Evolutionary conservation across 176 grass and related monocot species (phyloP).

Genomic region (Ensete ventricosum): DNA sequence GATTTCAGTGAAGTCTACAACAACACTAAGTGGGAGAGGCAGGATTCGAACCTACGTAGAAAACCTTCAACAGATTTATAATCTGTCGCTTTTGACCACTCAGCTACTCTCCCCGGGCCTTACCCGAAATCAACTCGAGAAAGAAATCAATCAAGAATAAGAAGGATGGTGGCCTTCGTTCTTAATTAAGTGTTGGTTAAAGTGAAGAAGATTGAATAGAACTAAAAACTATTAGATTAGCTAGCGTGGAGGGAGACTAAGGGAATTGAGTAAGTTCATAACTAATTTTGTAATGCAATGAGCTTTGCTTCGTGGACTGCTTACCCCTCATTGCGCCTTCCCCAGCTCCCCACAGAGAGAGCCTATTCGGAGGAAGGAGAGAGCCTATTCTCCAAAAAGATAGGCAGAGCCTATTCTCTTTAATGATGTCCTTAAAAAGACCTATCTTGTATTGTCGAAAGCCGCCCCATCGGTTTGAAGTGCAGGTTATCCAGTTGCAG

Average conservation of each 20-base stretch:
- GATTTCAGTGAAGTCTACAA: no score
- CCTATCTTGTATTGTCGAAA: no score
- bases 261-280: not conserved
- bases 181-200: not conserved
- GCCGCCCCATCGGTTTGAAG: no score
- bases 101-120: not conserved
- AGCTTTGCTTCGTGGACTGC: not conserved
- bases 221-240: slow-evolving; percentile 10
- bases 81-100: slow-evolving; percentile 5
- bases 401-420: no score
- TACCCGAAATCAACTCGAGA: not conserved
- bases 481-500: no score
- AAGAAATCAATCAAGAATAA: not conserved
- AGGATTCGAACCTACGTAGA: not conserved
- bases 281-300: not conserved
- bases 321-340: not conserved
- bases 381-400: no score
- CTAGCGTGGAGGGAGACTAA: not conserved
- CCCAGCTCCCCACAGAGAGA: not conserved
- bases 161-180: not conserved
- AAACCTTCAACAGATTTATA: slow-evolving; percentile 5
- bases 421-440: no score
- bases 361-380: no score
- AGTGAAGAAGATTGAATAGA: slow-evolving; percentile 1
- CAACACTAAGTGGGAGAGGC: not conserved